Base-by-base conservation (phyloP, 1,284 basidiomycete species). In the Crucibulum parvulum region DNA sequence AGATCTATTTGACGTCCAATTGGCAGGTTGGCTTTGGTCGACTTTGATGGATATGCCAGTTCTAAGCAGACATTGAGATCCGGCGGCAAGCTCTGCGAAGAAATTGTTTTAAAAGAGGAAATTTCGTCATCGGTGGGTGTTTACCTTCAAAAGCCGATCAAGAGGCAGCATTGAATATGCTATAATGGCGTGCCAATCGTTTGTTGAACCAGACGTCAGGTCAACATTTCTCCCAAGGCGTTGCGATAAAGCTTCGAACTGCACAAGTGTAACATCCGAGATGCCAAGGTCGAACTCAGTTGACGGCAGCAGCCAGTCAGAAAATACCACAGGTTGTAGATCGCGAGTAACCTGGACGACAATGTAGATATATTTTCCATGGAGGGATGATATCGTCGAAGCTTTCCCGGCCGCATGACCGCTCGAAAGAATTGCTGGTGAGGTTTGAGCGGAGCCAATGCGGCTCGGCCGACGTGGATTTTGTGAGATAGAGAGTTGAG, bases 261-360 rank as follows among this genome's bases (percentile, higher is more conserved):
- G 95, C 2, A 81, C 81, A 24, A 91, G 81, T 2, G 92, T 94
- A 50, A 98, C 87, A 72, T 96, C 93, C 6, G 89, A 85, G 3
- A 99, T 92, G 35, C 89, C 87, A 7, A 98, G 79, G 64, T 96
- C 90, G 65, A 95, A 87, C 3, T 85, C 87, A 7, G 83, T 77
- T 50, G 92, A 84, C 1, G 96, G 95, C 18, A 99, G 80, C 31
- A 81, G 76, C 83, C 87, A 90, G 13, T 88, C 84, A 13, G 89
- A 79, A 73, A 85, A 98, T 0, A 93, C 84, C 37, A 99, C 94
- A 0, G 98, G 94, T 18, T 94, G 87, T 35, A 91, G 79, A 74
- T 99, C 97, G 62, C 89, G 87, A 3, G 97, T 99, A 57, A 99
- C 93, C 77, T 99, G 98, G 7, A 99, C 89, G 18, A 90, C 85